These are phyloP conservation scores for Krasilnikovozyma curviuscula DNA, from an alignment of 768 basidiomycete genomes.

Conservation along the genomic window DNA sequence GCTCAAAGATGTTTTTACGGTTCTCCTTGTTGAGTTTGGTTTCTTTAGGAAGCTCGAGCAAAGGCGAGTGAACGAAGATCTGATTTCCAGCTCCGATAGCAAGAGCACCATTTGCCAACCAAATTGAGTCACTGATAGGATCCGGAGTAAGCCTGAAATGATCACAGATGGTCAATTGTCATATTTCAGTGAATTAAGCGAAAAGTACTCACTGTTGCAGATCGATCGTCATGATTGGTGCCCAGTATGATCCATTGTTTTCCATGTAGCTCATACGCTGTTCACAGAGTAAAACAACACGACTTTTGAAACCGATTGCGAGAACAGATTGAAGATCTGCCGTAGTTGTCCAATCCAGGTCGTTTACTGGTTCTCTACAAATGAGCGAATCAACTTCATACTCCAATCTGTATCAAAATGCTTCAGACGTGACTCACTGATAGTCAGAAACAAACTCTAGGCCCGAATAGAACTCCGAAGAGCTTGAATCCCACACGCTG, in stretches of 20 bases:
- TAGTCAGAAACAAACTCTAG: conserved; percentile 51
- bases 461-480: conserved; percentile 80
- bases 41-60: conserved; percentile 14
- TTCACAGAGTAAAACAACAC: conserved; percentile 71
- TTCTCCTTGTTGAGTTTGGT: conserved; percentile 14
- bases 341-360: conserved; percentile 85
- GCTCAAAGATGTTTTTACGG: conserved; percentile 48
- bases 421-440: conserved; percentile 30
- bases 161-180: neutral
- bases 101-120: conserved; percentile 66
- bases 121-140: conserved; percentile 72
- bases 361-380: conserved; percentile 33
- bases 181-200: neutral
- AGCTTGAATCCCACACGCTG: conserved; percentile 90
- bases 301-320: conserved; percentile 64
- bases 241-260: conserved; percentile 27
- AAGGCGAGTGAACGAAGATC: conserved; percentile 53
- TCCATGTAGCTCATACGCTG: conserved; percentile 84
- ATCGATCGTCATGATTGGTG: conserved; percentile 34
- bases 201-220: conserved; percentile 39
- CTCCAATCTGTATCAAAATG: too few relatives aligned
- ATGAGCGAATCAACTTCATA: neutral
- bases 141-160: conserved; percentile 50
- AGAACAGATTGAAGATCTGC: conserved; percentile 66
- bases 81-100: conserved; percentile 67